Evolutionary conservation across 2,329 filamentous ascomycete genomes (phyloP), one percentile per base, ranked within the genome.

Genomic region (Calonectria honghensis): DNA sequence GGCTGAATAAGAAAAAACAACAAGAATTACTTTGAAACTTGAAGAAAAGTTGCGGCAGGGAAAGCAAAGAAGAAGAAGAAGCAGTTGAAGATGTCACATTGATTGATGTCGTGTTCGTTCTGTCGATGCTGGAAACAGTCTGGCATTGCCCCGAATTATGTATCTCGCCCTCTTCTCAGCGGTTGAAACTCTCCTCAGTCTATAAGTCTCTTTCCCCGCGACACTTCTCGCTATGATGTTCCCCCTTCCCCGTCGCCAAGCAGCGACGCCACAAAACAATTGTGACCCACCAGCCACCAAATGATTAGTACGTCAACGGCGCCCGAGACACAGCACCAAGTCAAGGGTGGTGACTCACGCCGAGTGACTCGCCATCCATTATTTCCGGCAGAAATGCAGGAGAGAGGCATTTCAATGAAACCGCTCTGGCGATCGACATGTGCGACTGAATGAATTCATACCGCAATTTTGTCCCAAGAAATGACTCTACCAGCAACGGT

Each of bases 281-380:
- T 18, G 24, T 14, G 20, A 29, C 31, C 31, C n/a, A 41, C 65
- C 35, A 68, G 50, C 31, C 48, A 57, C 48, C 18, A 27, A 37
- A 24, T 24, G n/a, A 48, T 13, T 24, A n/a, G 18, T 37, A 61
- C 29, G 52, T 29, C 66, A 35, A 48, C 31, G 13, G 39, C 51
- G 7, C 51, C 27, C 27, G 27, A 27, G 45, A 57, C 63, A 61
- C 74, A 61, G 72, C 20, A 69, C 71, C 70, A 71, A 68, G 57
- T 63, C 14, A n/a, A 32, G 35, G 52, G 5, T 10, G 39, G 77
- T 80, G 79, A 80, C 79, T 80, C 79, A 80, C 68, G 59, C 79
- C 79, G 79, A 41, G 72, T 79, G 78, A 79, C 75, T 78, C 77
- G 68, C 65, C 27, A 32, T 31, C 24, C 35, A 39, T 39, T 39